These are phyloP conservation scores for Bigelowiella natans DNA, from an alignment of 78 protist genomes.

Conservation along the genomic window DNA sequence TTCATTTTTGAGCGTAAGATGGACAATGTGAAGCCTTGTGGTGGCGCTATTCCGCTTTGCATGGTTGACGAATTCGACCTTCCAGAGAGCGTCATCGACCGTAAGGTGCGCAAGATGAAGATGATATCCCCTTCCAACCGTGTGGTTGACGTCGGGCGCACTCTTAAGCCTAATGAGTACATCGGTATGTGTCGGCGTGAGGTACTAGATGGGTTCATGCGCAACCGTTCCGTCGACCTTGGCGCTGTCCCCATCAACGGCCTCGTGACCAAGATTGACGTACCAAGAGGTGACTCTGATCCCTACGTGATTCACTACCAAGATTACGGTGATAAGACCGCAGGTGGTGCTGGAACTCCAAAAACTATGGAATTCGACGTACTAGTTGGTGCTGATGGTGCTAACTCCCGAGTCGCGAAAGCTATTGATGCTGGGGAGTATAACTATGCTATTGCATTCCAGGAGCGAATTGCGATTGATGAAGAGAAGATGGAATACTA, in stretches of 20 bases:
- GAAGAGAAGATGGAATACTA: constrained; percentile 31
- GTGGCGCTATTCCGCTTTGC: constrained; percentile 41
- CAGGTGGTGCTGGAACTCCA: not conserved
- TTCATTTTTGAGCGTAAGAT: constrained; percentile 33
- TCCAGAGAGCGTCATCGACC: constrained; percentile 23
- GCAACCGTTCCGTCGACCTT: constrained; percentile 24
- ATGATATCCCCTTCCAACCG: constrained; percentile 34
- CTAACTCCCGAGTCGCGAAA: constrained; percentile 38
- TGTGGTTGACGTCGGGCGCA: constrained; percentile 26
- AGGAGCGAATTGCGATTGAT: constrained; percentile 32
- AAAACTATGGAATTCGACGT: constrained; percentile 11
- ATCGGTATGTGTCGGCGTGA: constrained; percentile 40
- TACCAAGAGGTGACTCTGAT: not conserved
- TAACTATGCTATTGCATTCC: constrained; percentile 39
- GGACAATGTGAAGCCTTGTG: constrained; percentile 40
- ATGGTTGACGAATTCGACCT: constrained; percentile 33
- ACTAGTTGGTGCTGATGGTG: constrained; percentile 35
- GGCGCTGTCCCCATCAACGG: constrained; percentile 31
- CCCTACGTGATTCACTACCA: constrained; percentile 10
- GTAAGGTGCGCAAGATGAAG: constrained; percentile 26
- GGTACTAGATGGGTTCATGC: constrained; percentile 27
- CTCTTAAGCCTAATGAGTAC: constrained; percentile 29
- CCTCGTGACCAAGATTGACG: constrained; percentile 6
- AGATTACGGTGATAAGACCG: constrained; percentile 12
- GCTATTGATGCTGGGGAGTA: constrained; percentile 41